These are phyloP conservation scores for Kodamaea neixiangensis DNA, from an alignment of 805 yeast species.

Conservation along the genomic window DNA sequence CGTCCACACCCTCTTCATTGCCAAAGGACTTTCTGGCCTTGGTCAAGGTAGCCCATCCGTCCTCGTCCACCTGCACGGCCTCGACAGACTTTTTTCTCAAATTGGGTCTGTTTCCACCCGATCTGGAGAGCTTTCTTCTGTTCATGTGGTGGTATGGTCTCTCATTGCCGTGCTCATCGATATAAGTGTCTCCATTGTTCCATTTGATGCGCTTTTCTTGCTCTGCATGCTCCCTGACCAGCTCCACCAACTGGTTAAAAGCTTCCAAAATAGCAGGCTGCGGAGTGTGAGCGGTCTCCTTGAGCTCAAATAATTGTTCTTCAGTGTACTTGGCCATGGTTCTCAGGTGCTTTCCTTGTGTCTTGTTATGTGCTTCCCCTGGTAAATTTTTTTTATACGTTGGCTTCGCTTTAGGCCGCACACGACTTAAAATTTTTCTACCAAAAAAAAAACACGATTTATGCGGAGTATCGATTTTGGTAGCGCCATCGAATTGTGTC, in stretches of 20 bases:
- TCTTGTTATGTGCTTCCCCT: conserved; percentile 9
- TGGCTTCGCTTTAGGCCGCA: conserved; percentile 6
- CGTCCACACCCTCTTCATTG: conserved; percentile 49
- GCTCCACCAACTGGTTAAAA: conserved; percentile 66
- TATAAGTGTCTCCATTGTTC: conserved; percentile 46
- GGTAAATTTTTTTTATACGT: conserved; percentile 7
- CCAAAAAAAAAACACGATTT: not conserved
- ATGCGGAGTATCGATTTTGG: not conserved
- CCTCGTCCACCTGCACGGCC: conserved; percentile 63
- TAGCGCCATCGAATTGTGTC: not conserved
- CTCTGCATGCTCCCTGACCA: conserved; percentile 53
- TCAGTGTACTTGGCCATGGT: conserved; percentile 65
- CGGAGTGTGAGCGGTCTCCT: conserved; percentile 59
- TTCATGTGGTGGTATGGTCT: conserved; percentile 48
- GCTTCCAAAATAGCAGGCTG: conserved; percentile 64
- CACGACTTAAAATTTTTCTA: conserved; percentile 10
- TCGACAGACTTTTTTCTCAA: conserved; percentile 57
- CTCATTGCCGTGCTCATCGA: conserved; percentile 47
- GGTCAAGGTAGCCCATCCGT: conserved; percentile 77
- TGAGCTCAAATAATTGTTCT: conserved; percentile 63
- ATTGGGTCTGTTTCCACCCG: conserved; percentile 44
- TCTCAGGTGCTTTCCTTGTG: not conserved
- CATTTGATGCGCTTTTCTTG: conserved; percentile 28
- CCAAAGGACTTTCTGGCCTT: conserved; percentile 51
- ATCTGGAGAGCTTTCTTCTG: conserved; percentile 64